Base-by-base conservation (phyloP, 2,329 filamentous ascomycete species). In the Lasiodiplodia gonubiensis region DNA sequence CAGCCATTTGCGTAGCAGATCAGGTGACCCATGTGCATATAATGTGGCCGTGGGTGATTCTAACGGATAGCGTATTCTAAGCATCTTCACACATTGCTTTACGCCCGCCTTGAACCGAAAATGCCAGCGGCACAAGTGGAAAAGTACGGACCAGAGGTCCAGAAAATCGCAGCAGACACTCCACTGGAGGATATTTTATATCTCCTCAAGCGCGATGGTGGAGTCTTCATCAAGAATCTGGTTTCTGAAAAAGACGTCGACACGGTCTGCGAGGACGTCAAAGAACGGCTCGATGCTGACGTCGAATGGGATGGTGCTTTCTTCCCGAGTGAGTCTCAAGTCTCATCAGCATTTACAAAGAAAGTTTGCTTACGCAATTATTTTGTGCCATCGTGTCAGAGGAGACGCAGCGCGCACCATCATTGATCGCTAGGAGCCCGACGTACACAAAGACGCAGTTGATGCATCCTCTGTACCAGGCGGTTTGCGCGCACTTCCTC, bases 381-480 rank as follows among this genome's bases (percentile, higher is more conserved):
- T 10, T 8, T 33, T 33, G 30, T 33, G 10, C 30, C 30, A 33
- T 8, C 30, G 10, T 8, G 30, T 33, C 59, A 70, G 69, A 70
- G 54, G 69, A 70, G 37, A 70, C 69, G 6, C 65, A 70, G 64
- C 55, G 69, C 18, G 69, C 69, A 2, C 64, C 69, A 18, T 42
- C 66, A 14, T 21, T 70, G n/a, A 66, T 70, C 8, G 63, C n/a
- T 42, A 63, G 67, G 14, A 70, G 69, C 46, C 65, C 69, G 21
- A 70, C 70, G 7, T 70, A 69, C 33, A 66, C 65, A 1, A 49
- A 61, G 21, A 70, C 68, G 2, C 68, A 70, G 39, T 8, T 75
- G 18, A 74, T 74, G 71, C 70, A 76, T 23, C 73, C 72, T 0
- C 68, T 76, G 2, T 77, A 73, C 42, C 74, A 72, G 30, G 67